Conservation (phyloP, 148 eudicot genomes). For the Amaranthus cruentus region DNA sequence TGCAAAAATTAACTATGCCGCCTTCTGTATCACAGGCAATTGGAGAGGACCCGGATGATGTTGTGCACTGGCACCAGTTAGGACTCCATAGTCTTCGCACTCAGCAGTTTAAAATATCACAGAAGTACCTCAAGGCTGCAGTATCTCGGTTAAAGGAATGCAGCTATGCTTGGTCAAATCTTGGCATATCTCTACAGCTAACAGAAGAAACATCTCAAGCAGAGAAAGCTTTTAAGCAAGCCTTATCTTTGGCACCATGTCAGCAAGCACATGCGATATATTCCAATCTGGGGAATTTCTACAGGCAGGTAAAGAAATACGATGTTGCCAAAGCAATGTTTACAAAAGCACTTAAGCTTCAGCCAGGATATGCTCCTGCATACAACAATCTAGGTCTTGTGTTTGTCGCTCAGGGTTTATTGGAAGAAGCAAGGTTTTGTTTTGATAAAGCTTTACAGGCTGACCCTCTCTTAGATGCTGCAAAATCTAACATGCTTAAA, state of each 20-base stretch:
- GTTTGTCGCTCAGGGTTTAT: constrained; percentile 76
- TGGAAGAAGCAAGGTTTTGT: constrained; percentile 91
- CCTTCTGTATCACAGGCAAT: constrained; percentile 49
- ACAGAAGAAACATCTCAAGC: constrained; percentile 64
- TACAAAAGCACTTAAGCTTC: constrained; percentile 71
- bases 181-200: constrained; percentile 90
- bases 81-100: constrained; percentile 89
- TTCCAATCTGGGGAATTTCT: constrained; percentile 85
- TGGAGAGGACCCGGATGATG: constrained; percentile 88
- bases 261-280: constrained; percentile 73
- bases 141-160: constrained; percentile 69
- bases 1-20: constrained; percentile 4
- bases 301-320: constrained; percentile 61
- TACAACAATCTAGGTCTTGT: constrained; percentile 96
- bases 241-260: constrained; percentile 55
- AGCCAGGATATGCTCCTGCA: constrained; percentile 94
- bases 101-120: constrained; percentile 69
- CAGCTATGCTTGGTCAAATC: constrained; percentile 95
- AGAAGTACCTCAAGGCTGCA: constrained; percentile 84
- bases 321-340: constrained; percentile 90
- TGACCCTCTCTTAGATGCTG: constrained; percentile 90
- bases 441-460: constrained; percentile 77
- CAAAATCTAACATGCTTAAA: constrained; percentile 86
- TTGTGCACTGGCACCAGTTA: constrained; percentile 92
- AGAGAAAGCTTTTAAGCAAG: constrained; percentile 77